A percentile compares a stretch with the other conserved stretches of the same genome.
Evolutionary conservation across 768 basidiomycete genomes (phyloP).

Genomic region (Mycena albidolilacea): DNA sequence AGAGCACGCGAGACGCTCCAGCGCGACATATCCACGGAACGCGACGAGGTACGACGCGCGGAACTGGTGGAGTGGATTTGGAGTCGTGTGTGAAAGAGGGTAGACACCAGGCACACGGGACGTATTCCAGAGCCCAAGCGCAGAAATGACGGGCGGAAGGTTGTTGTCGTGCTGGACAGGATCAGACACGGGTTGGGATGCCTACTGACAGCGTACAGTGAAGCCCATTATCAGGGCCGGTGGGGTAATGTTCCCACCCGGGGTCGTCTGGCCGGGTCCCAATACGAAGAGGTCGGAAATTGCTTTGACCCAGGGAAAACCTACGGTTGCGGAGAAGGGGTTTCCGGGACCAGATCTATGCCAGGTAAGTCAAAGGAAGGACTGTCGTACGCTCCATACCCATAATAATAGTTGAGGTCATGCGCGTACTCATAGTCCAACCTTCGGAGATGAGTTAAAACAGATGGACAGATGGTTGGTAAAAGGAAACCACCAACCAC

Average conservation of each 20-base stretch:
- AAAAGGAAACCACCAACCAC: conserved; percentile 46
- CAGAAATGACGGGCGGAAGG: conserved; percentile 58
- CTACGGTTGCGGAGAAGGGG: conserved; percentile 56
- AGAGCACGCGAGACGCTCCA: conserved; percentile 57
- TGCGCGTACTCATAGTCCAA: conserved; percentile 59
- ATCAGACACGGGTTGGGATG: neutral
- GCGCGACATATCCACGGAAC: conserved; percentile 58
- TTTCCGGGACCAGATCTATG: conserved; percentile 61
- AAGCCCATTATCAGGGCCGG: conserved; percentile 60
- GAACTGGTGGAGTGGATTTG: conserved; percentile 52
- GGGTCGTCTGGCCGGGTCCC: conserved; percentile 46
- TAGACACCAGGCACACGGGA: conserved; percentile 49
- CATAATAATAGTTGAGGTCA: conserved; percentile 64
- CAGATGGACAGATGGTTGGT: neutral
- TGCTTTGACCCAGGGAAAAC: conserved; percentile 58
- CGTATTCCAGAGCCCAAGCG: conserved; percentile 61
- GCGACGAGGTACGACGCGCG: conserved; percentile 56
- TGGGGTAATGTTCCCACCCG: conserved; percentile 50
- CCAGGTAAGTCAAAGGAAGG: neutral
- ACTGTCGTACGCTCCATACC: conserved; percentile 40
- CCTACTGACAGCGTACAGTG: conserved; percentile 47
- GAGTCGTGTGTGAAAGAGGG: conserved; percentile 52
- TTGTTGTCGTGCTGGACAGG: conserved; percentile 59
- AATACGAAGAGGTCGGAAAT: conserved; percentile 53
- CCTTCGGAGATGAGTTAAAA: neutral